These are phyloP conservation scores for Violaceomyces palustris DNA, from an alignment of 1,284 basidiomycete genomes.

Conservation along the genomic window DNA sequence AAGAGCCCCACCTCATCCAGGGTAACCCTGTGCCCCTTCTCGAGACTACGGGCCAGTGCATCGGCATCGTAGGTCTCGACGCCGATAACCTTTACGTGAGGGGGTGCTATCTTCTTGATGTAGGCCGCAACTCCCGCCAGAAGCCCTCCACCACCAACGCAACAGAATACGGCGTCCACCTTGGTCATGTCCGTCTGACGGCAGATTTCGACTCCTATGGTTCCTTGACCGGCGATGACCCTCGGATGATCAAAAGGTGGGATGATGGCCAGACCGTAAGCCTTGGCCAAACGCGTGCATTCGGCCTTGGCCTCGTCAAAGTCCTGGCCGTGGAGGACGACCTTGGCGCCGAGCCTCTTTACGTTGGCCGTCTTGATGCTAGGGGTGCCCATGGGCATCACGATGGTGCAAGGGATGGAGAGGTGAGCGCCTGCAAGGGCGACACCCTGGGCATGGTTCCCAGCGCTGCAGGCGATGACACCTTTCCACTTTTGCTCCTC, in stretches of 20 bases:
- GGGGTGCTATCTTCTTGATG: slow-evolving; percentile 85
- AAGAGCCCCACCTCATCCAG: slow-evolving; percentile 91
- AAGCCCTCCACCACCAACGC: slow-evolving; percentile 89
- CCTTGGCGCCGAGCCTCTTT: slow-evolving; percentile 83
- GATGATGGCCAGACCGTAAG: slow-evolving; percentile 79
- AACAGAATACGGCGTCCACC: slow-evolving; percentile 81
- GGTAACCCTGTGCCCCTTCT: slow-evolving; percentile 66
- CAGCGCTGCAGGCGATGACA: slow-evolving; percentile 94
- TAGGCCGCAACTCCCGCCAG: slow-evolving; percentile 85
- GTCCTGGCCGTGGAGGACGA: slow-evolving; percentile 83
- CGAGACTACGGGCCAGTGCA: slow-evolving; percentile 72
- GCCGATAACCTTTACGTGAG: slow-evolving; percentile 75
- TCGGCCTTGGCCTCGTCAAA: slow-evolving; percentile 96
- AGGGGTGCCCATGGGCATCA: slow-evolving; percentile 94
- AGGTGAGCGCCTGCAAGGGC: slow-evolving; percentile 84
- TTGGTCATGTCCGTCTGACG: slow-evolving; percentile 46
- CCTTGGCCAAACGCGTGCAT: slow-evolving; percentile 74
- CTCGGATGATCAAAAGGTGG: slow-evolving; percentile 97
- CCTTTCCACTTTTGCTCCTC: slow-evolving; percentile 93
- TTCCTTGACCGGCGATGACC: slow-evolving; percentile 96
- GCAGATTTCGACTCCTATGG: slow-evolving; percentile 81
- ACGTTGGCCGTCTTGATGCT: slow-evolving; percentile 95
- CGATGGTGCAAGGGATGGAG: slow-evolving; percentile 88
- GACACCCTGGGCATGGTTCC: slow-evolving; percentile 98
- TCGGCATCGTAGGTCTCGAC: slow-evolving; percentile 96